Base-by-base conservation (phyloP, 2,329 filamentous ascomycete genomes). In the Colletotrichum sp. region DNA sequence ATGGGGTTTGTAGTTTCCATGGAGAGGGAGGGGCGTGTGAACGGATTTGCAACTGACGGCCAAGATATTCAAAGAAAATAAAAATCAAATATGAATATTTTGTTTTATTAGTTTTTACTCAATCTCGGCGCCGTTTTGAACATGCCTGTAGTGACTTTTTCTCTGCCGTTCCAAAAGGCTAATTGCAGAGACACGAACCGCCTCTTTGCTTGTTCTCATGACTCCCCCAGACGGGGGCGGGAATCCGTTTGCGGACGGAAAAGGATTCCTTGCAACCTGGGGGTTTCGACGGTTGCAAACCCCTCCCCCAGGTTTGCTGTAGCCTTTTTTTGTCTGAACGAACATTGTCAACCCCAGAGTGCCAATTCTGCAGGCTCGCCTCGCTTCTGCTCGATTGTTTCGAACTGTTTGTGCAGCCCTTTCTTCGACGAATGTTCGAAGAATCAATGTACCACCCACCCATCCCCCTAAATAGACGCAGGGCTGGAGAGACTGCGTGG, bases 221-320 rank as follows among this genome's bases (percentile, higher is more conserved):
- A 68, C 70, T 68, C 6, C n/a, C 32, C 32, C 16, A 6, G 26
- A 39, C 39, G 63, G 69, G 63, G 39, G 39, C 39, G 18, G 39
- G 39, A 72, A 68, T 73, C 73, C 73, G 73, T 76, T 76, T 73
- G 73, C 73, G 44, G 63, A 68, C 69, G 18, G 73, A 64, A 49
- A 72, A 64, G 26, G 57, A 65, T 65, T 71, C 39, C 32, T 52
- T 34, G 32, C 26, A 59, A 68, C 36, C 72, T 60, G 36, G 55
- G 34, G 62, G 44, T 21, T 13, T 60, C n/a, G 34, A 71, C 60
- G 62, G 30, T 68, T 75, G 52, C 62, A 63, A 75, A 28, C 64
- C 28, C 30, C 26, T 36, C 3, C 16, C 72, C 65, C 62, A 39
- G 52, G 21, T 30, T 66, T 62, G 32, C 26, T 15, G 28, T 10